Evolutionary conservation across 345 rosid species (phyloP).

Genomic region (Barbarea vulgaris): DNA sequence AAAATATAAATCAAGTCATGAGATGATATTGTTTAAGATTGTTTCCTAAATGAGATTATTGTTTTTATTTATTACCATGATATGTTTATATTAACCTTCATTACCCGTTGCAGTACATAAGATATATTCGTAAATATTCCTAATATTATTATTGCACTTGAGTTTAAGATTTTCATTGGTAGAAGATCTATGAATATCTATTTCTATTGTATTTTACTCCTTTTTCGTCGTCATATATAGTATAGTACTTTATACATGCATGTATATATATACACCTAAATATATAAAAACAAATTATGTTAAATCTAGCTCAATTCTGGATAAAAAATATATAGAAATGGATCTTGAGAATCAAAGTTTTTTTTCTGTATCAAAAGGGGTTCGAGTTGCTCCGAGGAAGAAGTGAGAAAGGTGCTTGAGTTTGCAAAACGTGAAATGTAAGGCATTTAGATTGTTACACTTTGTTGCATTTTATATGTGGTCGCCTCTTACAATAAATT

Average conservation of each 20-base stretch:
- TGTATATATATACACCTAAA: not conserved
- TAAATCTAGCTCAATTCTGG: not conserved
- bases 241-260: slow-evolving; percentile 13
- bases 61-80: slow-evolving; percentile 25
- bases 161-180: slow-evolving; percentile 23
- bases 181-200: slow-evolving; percentile 15
- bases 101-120: not conserved
- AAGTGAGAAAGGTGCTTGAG: not conserved
- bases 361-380: not conserved
- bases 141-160: slow-evolving; percentile 13
- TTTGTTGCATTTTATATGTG: not conserved
- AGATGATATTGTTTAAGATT: not conserved
- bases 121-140: slow-evolving; percentile 3
- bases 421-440: slow-evolving; percentile 11
- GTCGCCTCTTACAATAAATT: not conserved
- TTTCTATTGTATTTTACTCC: not conserved
- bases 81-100: slow-evolving; percentile 18
- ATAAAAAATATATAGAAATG: slow-evolving; percentile 22
- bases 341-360: not conserved
- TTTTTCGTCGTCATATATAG: not conserved
- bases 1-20: not conserved
- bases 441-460: slow-evolving; percentile 17
- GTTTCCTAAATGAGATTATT: slow-evolving; percentile 16
- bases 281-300: not conserved
- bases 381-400: not conserved